Conservation (phyloP, 2,329 filamentous ascomycete genomes). For the Paramyrothecium roridum region DNA sequence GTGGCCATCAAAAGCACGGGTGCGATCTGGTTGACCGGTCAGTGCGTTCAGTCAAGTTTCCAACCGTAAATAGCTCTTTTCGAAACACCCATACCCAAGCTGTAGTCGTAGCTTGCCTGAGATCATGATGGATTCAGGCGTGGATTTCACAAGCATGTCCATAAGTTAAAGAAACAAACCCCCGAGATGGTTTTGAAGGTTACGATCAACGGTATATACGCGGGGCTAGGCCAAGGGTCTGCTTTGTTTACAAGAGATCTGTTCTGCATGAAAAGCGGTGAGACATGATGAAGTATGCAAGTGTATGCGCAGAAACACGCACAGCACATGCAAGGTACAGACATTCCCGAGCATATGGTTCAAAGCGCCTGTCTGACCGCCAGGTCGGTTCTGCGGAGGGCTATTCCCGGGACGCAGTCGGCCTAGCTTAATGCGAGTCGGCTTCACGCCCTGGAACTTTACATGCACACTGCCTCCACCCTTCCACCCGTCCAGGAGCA, state of each 20-base stretch:
- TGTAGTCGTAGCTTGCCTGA: too few species aligned
- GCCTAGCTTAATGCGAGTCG: neutral
- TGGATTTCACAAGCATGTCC: too few species aligned
- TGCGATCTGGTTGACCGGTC: too few species aligned
- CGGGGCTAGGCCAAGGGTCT: neutral
- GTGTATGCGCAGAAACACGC: neutral
- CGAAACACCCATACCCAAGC: too few species aligned
- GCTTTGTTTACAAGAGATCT: neutral
- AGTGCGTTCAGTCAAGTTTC: too few species aligned
- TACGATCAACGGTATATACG: neutral
- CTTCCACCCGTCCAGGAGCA: neutral
- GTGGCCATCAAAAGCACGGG: neutral
- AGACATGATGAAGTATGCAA: neutral
- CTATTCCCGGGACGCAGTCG: neutral
- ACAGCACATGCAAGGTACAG: neutral
- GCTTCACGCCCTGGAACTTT: neutral
- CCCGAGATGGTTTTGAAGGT: too few species aligned
- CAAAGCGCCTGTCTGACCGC: neutral
- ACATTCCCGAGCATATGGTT: neutral
- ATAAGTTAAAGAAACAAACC: too few species aligned
- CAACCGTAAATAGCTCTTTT: too few species aligned
- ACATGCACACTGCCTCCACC: neutral
- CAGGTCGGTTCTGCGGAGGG: neutral
- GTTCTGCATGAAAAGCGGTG: neutral
- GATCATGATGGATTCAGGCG: neutral